These are phyloP conservation scores for Agroathelia rolfsii DNA, from an alignment of 1,284 basidiomycete genomes.

Conservation along the genomic window DNA sequence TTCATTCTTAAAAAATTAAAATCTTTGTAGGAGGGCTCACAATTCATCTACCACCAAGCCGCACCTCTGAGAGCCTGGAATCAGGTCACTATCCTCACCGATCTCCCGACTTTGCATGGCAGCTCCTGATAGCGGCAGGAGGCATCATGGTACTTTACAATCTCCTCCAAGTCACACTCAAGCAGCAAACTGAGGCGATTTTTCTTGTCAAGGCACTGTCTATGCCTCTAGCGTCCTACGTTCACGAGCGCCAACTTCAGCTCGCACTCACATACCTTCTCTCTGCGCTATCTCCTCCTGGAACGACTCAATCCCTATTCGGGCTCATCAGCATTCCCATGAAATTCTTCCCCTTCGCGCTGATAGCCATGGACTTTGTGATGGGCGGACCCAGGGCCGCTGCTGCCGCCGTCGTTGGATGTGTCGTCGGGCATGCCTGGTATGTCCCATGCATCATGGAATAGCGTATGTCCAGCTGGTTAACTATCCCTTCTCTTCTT, in stretches of 20 bases:
- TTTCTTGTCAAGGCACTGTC: constrained; percentile 36
- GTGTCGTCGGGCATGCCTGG: constrained; percentile 72
- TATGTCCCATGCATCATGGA: too few species aligned
- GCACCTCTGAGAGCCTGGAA: constrained; percentile 57
- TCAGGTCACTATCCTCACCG: constrained; percentile 43
- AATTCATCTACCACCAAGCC: constrained; percentile 30
- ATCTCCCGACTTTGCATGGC: constrained; percentile 69
- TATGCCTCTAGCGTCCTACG: constrained; percentile 46
- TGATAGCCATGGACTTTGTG: constrained; percentile 66
- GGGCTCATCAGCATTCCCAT: constrained; percentile 66
- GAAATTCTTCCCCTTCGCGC: constrained; percentile 65
- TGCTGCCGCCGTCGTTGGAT: constrained; percentile 52
- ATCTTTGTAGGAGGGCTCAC: constrained; percentile 1
- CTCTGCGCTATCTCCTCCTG: constrained; percentile 55
- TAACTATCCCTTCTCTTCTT: too few species aligned
- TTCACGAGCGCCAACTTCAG: constrained; percentile 62
- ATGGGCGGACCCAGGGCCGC: constrained; percentile 52
- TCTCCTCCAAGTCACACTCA: constrained; percentile 12
- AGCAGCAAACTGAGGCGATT: constrained; percentile 16
- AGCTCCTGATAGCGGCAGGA: constrained; percentile 46
- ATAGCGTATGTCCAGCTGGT: too few species aligned
- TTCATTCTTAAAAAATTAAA: background rate
- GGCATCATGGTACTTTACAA: constrained; percentile 47
- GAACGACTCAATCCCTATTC: constrained; percentile 60
- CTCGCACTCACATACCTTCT: constrained; percentile 61